Percentiles rank a stretch among this genome's conserved stretches.
Conservation (phyloP, 164 flowering plant species). For the Macadamia tetraphylla region DNA sequence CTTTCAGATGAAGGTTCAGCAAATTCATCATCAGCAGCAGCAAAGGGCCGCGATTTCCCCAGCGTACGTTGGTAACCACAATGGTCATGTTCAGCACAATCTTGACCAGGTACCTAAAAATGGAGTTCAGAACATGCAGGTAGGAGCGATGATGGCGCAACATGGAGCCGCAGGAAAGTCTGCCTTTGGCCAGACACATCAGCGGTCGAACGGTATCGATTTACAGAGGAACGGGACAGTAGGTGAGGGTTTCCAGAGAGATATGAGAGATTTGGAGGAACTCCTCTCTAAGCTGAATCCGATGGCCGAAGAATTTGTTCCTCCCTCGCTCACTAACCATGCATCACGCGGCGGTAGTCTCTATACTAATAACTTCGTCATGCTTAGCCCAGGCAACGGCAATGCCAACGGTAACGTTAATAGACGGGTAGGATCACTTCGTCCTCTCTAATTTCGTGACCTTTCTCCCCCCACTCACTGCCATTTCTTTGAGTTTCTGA, state of each 20-base stretch:
- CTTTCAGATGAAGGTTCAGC: slow-evolving; percentile 16
- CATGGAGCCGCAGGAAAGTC: not conserved
- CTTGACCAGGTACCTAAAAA: slow-evolving; percentile 10
- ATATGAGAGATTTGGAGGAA: slow-evolving; percentile 61
- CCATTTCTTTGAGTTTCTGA: not conserved
- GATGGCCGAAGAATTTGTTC: slow-evolving; percentile 67
- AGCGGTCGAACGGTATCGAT: slow-evolving; percentile 10
- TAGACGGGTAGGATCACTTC: slow-evolving; percentile 28
- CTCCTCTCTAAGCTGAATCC: slow-evolving; percentile 65
- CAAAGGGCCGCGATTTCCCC: not conserved
- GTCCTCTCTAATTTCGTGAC: slow-evolving; percentile 11
- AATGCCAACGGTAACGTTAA: slow-evolving; percentile 20
- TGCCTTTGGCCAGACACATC: slow-evolving; percentile 5
- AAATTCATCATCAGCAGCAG: slow-evolving; percentile 17
- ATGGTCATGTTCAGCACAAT: slow-evolving; percentile 4
- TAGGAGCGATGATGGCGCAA: not conserved
- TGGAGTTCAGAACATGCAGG: slow-evolving; percentile 8
- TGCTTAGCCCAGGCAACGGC: slow-evolving; percentile 20
- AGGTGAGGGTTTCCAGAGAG: slow-evolving; percentile 37
- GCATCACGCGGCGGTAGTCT: slow-evolving; percentile 10
- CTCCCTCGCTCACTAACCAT: slow-evolving; percentile 35
- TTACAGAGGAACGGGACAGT: slow-evolving; percentile 18
- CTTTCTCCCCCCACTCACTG: not conserved
- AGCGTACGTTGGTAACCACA: slow-evolving; percentile 10
- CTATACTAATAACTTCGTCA: slow-evolving; percentile 16